Evolutionary conservation across 2,329 filamentous ascomycete species (phyloP).

Genomic region (Grosmannia clavigera): DNA sequence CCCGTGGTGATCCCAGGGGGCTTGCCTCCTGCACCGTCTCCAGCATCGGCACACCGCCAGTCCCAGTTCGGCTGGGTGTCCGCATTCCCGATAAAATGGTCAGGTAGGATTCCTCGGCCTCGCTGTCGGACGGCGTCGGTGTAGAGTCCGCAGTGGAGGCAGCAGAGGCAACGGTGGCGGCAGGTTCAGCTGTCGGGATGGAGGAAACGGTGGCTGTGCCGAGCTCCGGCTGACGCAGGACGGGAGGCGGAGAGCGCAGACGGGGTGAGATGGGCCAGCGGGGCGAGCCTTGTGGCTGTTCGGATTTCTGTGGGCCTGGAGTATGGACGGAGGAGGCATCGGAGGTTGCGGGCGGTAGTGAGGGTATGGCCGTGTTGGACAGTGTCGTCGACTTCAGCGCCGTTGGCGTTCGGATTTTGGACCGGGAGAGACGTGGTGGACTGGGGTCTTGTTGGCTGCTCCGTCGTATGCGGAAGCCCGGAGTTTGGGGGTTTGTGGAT

Average conservation of each 20-base stretch:
- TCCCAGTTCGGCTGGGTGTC: slow-evolving; percentile 46
- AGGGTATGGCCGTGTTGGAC: slow-evolving; percentile 55
- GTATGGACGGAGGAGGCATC: slow-evolving; percentile 48
- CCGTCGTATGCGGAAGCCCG: too few species aligned
- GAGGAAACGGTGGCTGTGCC: slow-evolving; percentile 20
- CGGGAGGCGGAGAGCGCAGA: slow-evolving; percentile 63
- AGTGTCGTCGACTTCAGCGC: slow-evolving; percentile 47
- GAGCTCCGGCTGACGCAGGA: slow-evolving; percentile 30
- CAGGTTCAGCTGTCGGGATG: slow-evolving; percentile 26
- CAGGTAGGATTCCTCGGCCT: slow-evolving; percentile 36
- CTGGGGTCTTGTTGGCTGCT: slow-evolving; percentile 42
- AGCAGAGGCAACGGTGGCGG: slow-evolving; percentile 23
- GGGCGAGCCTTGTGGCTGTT: slow-evolving; percentile 42
- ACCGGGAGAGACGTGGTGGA: slow-evolving; percentile 39
- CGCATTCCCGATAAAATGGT: slow-evolving; percentile 36
- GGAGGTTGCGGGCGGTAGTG: slow-evolving; percentile 45
- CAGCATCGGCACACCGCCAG: slow-evolving; percentile 50
- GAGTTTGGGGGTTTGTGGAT: slow-evolving; percentile 40
- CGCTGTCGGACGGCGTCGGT: slow-evolving; percentile 24
- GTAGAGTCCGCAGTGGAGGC: not conserved
- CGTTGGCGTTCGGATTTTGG: slow-evolving; percentile 45
- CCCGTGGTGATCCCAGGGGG: slow-evolving; percentile 55
- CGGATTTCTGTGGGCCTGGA: slow-evolving; percentile 52
- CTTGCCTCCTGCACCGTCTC: slow-evolving; percentile 91
- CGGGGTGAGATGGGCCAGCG: slow-evolving; percentile 70